phyloP scores from a whole-genome alignment of 2,329 filamentous ascomycete genomes.

The Calonectria pseudoturangicola region DNA sequence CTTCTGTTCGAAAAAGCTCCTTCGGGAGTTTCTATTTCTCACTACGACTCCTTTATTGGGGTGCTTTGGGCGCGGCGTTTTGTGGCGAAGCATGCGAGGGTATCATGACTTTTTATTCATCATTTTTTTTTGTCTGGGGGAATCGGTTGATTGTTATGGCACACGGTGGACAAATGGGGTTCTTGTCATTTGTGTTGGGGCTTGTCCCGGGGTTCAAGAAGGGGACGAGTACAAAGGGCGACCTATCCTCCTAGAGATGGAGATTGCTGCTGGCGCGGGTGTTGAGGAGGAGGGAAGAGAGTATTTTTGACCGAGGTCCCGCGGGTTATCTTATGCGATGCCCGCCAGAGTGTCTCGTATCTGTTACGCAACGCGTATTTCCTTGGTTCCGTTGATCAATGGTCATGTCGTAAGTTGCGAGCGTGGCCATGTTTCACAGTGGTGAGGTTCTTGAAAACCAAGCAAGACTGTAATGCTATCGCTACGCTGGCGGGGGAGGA shows the following conservation, averaged over 20 bases:
- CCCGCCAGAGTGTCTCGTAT: conserved; percentile 25
- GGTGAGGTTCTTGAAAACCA: conserved; percentile 10
- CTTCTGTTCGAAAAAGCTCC: conserved; percentile 47
- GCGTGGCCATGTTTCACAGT: not conserved
- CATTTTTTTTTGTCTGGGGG: conserved; percentile 40
- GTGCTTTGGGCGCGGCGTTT: conserved; percentile 55
- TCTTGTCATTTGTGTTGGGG: conserved; percentile 38
- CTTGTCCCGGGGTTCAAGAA: conserved; percentile 20
- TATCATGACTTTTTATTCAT: conserved; percentile 41
- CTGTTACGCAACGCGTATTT: conserved; percentile 27
- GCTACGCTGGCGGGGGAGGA: conserved; percentile 16
- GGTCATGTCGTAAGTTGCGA: conserved; percentile 27
- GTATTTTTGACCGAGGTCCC: conserved; percentile 22
- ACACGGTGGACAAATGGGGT: conserved; percentile 42
- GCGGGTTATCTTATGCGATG: conserved; percentile 40
- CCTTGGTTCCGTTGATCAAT: conserved; percentile 25
- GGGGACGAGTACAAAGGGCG: conserved; percentile 3
- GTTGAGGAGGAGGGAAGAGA: conserved; percentile 19
- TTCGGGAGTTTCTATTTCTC: conserved; percentile 47
- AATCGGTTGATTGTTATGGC: conserved; percentile 44
- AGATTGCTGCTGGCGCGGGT: conserved; percentile 11
- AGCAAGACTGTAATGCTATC: conserved; percentile 43
- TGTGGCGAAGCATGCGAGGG: conserved; percentile 50
- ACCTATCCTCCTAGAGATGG: conserved; percentile 25
- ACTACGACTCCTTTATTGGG: conserved; percentile 51